Conservation (phyloP, 208 protist genomes). For the Histomonas meleagridis region DNA sequence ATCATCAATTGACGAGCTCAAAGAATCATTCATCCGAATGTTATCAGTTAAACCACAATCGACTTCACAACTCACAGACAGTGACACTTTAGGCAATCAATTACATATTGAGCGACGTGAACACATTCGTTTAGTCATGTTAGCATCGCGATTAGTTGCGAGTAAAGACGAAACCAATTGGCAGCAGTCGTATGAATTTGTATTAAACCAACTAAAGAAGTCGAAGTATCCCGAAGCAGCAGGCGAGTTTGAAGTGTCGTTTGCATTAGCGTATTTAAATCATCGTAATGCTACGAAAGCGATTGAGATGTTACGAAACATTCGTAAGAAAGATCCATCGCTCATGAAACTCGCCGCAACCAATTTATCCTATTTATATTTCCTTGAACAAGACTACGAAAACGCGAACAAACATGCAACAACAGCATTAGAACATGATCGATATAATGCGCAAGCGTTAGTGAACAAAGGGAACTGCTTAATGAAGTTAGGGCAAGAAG, state of each 20-base stretch:
- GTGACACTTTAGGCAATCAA: neutral
- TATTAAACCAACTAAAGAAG: neutral
- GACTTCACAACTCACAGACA: neutral
- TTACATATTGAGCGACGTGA: neutral
- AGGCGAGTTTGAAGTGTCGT: conserved; percentile 20
- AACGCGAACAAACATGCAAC: conserved; percentile 82
- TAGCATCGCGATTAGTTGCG: neutral
- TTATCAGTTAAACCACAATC: neutral
- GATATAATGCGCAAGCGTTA: conserved; percentile 82
- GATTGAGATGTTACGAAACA: neutral
- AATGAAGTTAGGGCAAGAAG: conserved; percentile 68
- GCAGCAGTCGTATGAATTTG: neutral
- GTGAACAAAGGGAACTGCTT: conserved; percentile 87
- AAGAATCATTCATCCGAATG: neutral
- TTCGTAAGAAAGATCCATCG: conserved; percentile 10
- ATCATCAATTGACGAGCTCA: neutral
- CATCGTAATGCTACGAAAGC: neutral
- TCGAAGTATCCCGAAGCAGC: conserved; percentile 28
- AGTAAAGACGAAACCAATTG: neutral
- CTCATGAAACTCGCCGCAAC: conserved; percentile 63
- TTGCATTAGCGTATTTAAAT: neutral
- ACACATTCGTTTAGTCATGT: conserved; percentile 25
- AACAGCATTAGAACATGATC: conserved; percentile 72
- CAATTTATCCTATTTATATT: conserved; percentile 89
- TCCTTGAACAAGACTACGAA: conserved; percentile 82